Base-by-base conservation (phyloP, 1,284 basidiomycete genomes). In the Austropuccinia psidii region DNA sequence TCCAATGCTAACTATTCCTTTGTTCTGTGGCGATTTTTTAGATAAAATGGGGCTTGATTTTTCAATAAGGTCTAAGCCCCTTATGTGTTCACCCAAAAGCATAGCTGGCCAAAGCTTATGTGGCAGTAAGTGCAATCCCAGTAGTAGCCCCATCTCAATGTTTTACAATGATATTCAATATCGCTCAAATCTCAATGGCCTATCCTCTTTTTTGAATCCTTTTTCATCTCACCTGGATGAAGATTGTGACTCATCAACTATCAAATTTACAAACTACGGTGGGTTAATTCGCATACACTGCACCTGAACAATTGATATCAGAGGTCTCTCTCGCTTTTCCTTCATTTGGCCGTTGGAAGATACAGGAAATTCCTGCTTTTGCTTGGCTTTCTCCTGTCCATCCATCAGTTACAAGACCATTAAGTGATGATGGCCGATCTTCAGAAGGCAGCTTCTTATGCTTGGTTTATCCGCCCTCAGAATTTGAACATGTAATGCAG, bases 211-310 rank as follows among this genome's bases (percentile, higher is more conserved):
- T 79, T 55, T 77, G 79, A 21, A 77, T 77, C 33, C 77, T 80
- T 73, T 77, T 86, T 7, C 86, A 88, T 77, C 86, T 87, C 39
- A 87, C 83, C 69, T 87, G 86, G 13, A 86, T 86, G 15, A 85
- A 86, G 43, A 77, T 85, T 24, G 82, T 84, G 43, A 55, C 77
- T 78, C 77, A 76, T 77, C 75, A 64, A 79, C 76, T 77, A 55
- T 37, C 58, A 79, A n/a, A 83, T 80, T 75, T 76, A 79, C 35
- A 87, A 89, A 78, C 88, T 33, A 58, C 88, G 43, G 88, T 90
- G 0, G 93, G 93, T 4, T 95, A 92, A 0, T 83, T 97, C 1
- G 91, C 92, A 0, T 96, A 96, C 79, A 90, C 91, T 0, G 85
- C 93, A 0, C 93, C 93, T 2, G 89, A 90, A 78, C 83, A 90